Evolutionary conservation across 1,284 basidiomycete species (phyloP).

Genomic region (Austropuccinia psidii): DNA sequence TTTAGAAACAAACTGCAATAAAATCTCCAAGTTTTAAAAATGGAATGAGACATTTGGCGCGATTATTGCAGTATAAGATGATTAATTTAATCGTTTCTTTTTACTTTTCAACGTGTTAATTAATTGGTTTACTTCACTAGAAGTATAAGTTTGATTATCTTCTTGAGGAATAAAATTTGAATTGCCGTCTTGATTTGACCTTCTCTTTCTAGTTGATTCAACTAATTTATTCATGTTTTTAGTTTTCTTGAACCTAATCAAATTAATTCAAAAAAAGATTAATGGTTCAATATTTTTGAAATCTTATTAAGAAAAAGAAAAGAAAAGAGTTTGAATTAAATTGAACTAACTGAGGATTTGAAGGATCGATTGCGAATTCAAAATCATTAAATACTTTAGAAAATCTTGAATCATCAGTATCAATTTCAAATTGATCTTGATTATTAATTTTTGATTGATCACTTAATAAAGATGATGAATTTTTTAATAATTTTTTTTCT

Average conservation of each 20-base stretch:
- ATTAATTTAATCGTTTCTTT: no score
- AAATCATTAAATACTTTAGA: constrained; percentile 78
- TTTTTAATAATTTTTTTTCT: constrained; percentile 50
- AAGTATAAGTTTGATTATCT: no score
- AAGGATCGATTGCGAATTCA: constrained; percentile 90
- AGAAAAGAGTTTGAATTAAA: background rate
- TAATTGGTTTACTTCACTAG: no score
- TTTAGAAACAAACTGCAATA: no score
- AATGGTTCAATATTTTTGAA: no score
- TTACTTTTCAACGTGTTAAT: no score
- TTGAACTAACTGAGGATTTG: constrained; percentile 57
- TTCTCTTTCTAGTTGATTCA: background rate
- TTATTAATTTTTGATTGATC: no score
- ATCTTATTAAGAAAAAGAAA: background rate
- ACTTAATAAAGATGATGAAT: constrained; percentile 59
- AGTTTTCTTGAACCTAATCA: constrained; percentile 20
- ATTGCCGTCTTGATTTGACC: background rate
- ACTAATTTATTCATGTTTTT: constrained; percentile 16
- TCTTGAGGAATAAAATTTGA: no score
- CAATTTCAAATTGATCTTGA: constrained; percentile 61
- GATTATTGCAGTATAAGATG: no score
- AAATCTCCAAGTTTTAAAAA: no score
- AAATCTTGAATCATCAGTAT: constrained; percentile 84
- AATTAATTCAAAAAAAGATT: background rate
- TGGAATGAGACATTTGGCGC: no score